Percentiles rank a stretch among this genome's conserved stretches.
These are phyloP conservation scores for Diaporthe vexans DNA, from an alignment of 2,329 filamentous ascomycete genomes.

Conservation along the genomic window DNA sequence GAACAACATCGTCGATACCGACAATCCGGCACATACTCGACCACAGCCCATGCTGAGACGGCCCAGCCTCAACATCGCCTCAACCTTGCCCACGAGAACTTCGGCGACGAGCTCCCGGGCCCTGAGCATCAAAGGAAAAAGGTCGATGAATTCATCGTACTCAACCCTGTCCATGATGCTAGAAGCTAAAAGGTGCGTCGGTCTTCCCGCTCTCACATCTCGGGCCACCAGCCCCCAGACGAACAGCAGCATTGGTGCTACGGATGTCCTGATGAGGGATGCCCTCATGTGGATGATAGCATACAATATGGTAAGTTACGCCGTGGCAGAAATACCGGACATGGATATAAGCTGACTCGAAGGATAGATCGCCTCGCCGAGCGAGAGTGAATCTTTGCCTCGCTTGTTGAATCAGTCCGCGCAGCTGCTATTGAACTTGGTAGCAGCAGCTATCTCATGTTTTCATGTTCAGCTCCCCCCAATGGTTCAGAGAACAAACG, in stretches of 20 bases:
- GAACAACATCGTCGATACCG: no score
- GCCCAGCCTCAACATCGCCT: no score
- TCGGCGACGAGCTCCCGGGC: no score
- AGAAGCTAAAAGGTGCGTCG: background rate
- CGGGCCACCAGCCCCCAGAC: background rate
- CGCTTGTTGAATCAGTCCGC: background rate
- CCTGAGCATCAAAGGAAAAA: no score
- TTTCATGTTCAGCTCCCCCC: background rate
- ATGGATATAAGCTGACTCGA: background rate
- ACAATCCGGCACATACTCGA: no score
- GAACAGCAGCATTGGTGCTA: no score
- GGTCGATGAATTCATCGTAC: no score
- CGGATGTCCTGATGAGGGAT: accelerated
- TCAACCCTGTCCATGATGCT: no score
- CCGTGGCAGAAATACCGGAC: accelerated
- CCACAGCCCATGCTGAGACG: no score
- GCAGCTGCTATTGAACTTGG: background rate
- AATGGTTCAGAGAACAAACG: accelerated
- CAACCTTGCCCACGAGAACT: no score
- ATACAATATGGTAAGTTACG: background rate
- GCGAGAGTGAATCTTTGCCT: background rate
- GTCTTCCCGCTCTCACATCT: no score
- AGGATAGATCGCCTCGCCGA: background rate
- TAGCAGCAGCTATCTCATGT: background rate
- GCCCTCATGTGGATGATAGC: background rate